Conservation (phyloP, 257 asterid genomes). For the Primulina tabacum region DNA sequence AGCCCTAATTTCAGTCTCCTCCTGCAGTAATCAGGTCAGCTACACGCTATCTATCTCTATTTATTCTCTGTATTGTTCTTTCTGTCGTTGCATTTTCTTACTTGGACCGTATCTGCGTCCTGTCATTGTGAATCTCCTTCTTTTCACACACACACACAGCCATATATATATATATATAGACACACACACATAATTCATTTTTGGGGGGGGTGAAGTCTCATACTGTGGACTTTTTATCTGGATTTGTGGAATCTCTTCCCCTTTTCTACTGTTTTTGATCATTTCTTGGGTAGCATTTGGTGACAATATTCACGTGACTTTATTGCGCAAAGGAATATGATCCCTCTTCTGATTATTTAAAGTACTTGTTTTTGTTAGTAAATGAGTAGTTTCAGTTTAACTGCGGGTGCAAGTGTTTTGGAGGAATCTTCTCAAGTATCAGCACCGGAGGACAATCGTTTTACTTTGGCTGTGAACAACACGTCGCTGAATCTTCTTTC, state of each 20-base stretch:
- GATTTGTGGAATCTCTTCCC: background rate
- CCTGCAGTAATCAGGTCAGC: background rate
- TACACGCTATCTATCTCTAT: background rate
- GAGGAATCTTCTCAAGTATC: constrained; percentile 39
- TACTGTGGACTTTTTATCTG: background rate
- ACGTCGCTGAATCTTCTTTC: background rate
- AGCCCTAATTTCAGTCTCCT: background rate
- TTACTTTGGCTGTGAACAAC: constrained; percentile 25
- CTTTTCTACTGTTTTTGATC: too few relatives aligned
- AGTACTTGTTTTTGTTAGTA: background rate
- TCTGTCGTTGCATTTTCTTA: background rate
- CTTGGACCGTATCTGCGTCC: background rate
- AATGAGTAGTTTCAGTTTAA: background rate
- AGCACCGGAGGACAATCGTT: constrained; percentile 25
- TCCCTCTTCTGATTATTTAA: background rate
- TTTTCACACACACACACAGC: too few relatives aligned
- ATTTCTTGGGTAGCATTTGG: background rate
- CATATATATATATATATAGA: too few relatives aligned
- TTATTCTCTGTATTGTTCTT: too few relatives aligned
- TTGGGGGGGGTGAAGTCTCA: too few relatives aligned
- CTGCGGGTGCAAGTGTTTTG: constrained; percentile 27
- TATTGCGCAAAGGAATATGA: background rate
- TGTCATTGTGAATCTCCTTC: too few relatives aligned
- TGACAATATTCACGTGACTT: background rate
- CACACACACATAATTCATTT: too few relatives aligned